Conservation (phyloP, 2,329 filamentous ascomycete species). For the Eutypella sp. region DNA sequence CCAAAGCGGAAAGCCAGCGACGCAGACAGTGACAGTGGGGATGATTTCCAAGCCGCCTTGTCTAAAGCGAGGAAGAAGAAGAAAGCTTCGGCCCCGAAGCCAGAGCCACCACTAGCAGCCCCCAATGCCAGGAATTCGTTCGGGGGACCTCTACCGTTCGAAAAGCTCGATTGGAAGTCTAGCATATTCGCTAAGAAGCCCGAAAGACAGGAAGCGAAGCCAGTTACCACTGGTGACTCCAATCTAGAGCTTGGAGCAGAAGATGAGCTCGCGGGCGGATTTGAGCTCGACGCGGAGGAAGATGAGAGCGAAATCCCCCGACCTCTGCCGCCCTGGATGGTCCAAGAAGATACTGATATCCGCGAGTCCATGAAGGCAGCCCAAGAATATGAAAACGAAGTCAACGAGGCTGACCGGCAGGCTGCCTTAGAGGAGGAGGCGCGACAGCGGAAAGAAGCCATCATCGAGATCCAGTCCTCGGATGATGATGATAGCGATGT, state of each 20-base stretch:
- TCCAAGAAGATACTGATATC: slow-evolving; percentile 56
- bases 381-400: slow-evolving; percentile 50
- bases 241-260: slow-evolving; percentile 7
- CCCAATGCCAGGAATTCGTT: slow-evolving; percentile 59
- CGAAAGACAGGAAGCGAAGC: slow-evolving; percentile 16
- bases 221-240: slow-evolving; percentile 11
- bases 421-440: slow-evolving; percentile 51
- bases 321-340: slow-evolving; percentile 75
- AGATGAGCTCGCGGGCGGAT: slow-evolving; percentile 31
- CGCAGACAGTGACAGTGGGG: slow-evolving; percentile 67
- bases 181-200: slow-evolving; percentile 48
- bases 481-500: slow-evolving; percentile 55
- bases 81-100: slow-evolving; percentile 31
- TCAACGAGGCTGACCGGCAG: slow-evolving; percentile 60
- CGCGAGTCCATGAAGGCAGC: slow-evolving; percentile 57
- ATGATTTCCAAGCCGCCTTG: slow-evolving; percentile 74
- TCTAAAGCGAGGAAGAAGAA: slow-evolving; percentile 64
- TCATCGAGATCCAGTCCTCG: slow-evolving; percentile 60
- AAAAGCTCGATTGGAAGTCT: slow-evolving; percentile 70
- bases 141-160: slow-evolving; percentile 82
- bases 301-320: slow-evolving; percentile 39
- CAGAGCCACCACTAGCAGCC: slow-evolving; percentile 28
- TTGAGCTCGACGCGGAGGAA: slow-evolving; percentile 23
- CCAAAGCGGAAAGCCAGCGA: slow-evolving; percentile 42
- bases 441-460: slow-evolving; percentile 38